Conservation (phyloP, 2,329 filamentous ascomycete genomes). For the Paradendryphiella salina region DNA sequence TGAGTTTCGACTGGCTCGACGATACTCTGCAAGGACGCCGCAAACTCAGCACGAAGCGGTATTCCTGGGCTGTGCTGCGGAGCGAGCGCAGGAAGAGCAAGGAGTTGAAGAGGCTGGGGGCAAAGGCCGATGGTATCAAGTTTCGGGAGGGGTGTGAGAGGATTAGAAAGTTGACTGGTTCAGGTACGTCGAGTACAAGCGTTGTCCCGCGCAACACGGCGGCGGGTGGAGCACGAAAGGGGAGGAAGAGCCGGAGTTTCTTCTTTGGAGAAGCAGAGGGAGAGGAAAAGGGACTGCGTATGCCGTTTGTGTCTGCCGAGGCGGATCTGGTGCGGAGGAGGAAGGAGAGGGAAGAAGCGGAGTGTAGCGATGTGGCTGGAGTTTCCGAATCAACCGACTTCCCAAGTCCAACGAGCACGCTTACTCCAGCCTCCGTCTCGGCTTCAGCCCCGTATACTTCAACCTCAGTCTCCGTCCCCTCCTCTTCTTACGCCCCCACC, state of each 20-base stretch:
- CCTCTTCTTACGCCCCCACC: background rate
- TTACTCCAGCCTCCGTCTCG: background rate
- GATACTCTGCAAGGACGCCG: conserved; percentile 51
- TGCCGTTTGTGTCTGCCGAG: conserved; percentile 23
- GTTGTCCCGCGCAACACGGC: too few species aligned
- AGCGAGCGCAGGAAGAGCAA: conserved; percentile 42
- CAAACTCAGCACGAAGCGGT: conserved; percentile 42
- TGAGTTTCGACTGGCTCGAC: conserved; percentile 53
- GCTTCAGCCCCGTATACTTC: too few species aligned
- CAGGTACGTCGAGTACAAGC: conserved; percentile 46
- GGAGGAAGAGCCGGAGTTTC: conserved; percentile 22
- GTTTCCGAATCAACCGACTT: too few species aligned
- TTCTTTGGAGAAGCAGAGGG: conserved; percentile 25
- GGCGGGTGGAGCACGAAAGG: conserved; percentile 19
- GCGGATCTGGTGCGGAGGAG: conserved; percentile 29
- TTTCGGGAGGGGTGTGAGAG: conserved; percentile 40
- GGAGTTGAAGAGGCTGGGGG: conserved; percentile 32
- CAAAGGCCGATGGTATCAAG: conserved; percentile 34
- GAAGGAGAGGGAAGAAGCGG: conserved; percentile 25
- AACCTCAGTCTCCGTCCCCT: too few species aligned
- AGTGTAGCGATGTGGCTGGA: too few species aligned
- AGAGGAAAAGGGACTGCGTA: background rate
- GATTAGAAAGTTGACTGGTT: conserved; percentile 36
- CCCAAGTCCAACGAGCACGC: background rate
- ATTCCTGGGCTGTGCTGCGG: conserved; percentile 36